These are phyloP conservation scores for Ottelia alismoides DNA, from an alignment of 106 monocot genomes.

Conservation along the genomic window DNA sequence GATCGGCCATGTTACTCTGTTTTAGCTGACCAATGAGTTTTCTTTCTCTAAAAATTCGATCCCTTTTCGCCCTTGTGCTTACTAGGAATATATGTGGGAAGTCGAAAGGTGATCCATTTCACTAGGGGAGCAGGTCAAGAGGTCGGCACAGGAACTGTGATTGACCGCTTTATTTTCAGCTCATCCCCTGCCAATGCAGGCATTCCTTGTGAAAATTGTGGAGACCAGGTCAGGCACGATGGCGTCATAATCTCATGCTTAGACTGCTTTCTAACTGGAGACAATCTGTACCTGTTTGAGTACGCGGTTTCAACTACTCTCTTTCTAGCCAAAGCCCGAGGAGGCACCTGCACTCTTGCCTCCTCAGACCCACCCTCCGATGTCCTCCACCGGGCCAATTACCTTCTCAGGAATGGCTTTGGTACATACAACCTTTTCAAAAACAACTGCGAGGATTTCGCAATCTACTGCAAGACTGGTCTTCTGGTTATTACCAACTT, in stretches of 20 bases:
- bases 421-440: conserved; percentile 59
- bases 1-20: too few relatives aligned
- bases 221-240: conserved; percentile 3
- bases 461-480: conserved; percentile 78
- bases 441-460: conserved; percentile 80
- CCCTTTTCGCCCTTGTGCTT: too few relatives aligned
- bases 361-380: conserved; percentile 21
- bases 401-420: conserved; percentile 47
- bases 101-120: conserved; percentile 51
- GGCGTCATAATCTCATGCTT: conserved; percentile 53
- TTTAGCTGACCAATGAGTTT: too few relatives aligned
- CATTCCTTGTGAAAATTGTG: conserved; percentile 9
- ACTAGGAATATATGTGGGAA: conserved; percentile 54
- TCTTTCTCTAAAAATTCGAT: too few relatives aligned
- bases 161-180: conserved; percentile 39
- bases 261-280: conserved; percentile 49
- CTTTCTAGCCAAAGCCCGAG: conserved; percentile 62
- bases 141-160: conserved; percentile 46
- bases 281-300: conserved; percentile 49
- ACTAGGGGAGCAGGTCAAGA: conserved; percentile 58
- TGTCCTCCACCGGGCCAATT: conserved; percentile 29
- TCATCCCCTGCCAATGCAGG: conserved; percentile 16
- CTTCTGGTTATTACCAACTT: conserved; percentile 31
- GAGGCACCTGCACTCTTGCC: conserved; percentile 59
- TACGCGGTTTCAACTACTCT: conserved; percentile 41